Evolutionary conservation across 345 rosid genomes (phyloP).

Genomic region (Anacardium occidentale): DNA sequence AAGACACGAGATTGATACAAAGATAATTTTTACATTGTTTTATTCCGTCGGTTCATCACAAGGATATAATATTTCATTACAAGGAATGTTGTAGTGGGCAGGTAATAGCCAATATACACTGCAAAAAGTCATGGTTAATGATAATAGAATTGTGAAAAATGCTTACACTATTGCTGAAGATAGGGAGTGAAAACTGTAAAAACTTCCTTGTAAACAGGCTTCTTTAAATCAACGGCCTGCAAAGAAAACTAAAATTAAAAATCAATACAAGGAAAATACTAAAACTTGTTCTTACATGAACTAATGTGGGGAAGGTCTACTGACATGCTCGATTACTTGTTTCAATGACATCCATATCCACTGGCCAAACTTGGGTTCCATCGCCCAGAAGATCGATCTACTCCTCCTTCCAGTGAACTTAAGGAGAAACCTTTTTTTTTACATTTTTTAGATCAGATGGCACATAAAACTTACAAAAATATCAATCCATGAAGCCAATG

Average conservation of each 20-base stretch:
- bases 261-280: background rate
- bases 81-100: background rate
- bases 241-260: constrained; percentile 13
- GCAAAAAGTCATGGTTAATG: background rate
- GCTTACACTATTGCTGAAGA: constrained; percentile 39
- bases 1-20: no score
- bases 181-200: constrained; percentile 54
- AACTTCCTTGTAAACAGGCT: constrained; percentile 81
- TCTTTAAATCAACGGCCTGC: constrained; percentile 94
- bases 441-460: background rate
- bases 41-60: no score
- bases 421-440: constrained; percentile 68
- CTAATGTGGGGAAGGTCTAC: constrained; percentile 21
- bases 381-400: constrained; percentile 88
- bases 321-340: constrained; percentile 57
- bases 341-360: constrained; percentile 85
- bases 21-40: no score
- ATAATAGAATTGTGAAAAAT: background rate
- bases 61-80: background rate
- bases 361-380: constrained; percentile 85
- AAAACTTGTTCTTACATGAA: background rate
- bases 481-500: background rate
- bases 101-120: background rate
- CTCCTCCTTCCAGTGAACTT: constrained; percentile 76
- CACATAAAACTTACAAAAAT: background rate